phyloP scores from a whole-genome alignment of 2,329 filamentous ascomycete genomes.

The Sporothrix luriei region DNA sequence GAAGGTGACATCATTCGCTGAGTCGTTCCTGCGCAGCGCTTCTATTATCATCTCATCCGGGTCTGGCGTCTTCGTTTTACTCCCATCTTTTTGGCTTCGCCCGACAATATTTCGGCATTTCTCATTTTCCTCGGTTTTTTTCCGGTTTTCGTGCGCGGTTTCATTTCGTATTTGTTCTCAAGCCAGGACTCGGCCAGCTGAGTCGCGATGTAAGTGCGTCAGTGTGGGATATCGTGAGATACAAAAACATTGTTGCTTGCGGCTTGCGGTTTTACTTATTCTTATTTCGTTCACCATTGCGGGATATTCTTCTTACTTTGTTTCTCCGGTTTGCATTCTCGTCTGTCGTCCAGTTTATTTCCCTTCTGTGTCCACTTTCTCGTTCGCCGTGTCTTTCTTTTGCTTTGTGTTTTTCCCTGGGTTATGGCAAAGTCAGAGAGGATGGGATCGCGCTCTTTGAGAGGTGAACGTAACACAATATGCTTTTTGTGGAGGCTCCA shows the following conservation, averaged over 20 bases:
- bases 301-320: neutral
- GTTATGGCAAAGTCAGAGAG: neutral
- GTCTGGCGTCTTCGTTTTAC: neutral
- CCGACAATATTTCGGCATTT: neutral
- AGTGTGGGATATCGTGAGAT: neutral
- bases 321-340: neutral
- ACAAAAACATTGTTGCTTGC: neutral
- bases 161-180: neutral
- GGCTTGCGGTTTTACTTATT: neutral
- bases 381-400: neutral
- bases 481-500: neutral
- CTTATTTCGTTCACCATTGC: neutral
- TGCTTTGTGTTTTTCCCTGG: neutral
- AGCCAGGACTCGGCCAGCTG: neutral
- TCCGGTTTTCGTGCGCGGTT: conserved; percentile 2
- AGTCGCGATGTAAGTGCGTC: neutral
- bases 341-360: neutral
- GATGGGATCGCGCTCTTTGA: neutral
- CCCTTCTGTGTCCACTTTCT: neutral
- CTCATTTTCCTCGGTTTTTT: neutral
- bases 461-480: neutral
- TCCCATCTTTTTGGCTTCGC: neutral
- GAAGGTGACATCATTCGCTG: conserved; percentile 71
- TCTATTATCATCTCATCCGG: neutral
- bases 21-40: conserved; percentile 37